phyloP scores from a whole-genome alignment of 257 asterid genomes.

The Penstemon davidsonii region DNA sequence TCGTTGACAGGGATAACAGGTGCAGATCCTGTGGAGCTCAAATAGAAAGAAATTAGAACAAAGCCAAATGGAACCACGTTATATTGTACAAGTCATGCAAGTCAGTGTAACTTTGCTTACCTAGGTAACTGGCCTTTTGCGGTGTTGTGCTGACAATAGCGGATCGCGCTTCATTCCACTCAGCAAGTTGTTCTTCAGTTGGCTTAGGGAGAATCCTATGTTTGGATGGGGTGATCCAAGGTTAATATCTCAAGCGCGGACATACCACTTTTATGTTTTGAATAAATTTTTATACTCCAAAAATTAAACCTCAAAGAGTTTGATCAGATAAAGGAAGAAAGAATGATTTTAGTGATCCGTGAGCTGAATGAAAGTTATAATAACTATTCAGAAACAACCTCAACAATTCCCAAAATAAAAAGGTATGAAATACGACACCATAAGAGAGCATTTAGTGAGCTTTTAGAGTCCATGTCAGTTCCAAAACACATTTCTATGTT shows the following conservation, averaged over 20 bases:
- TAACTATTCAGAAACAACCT: neutral
- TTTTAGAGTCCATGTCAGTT: no score
- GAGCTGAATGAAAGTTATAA: neutral
- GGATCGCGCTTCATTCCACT: slow-evolving; percentile 50
- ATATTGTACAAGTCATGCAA: slow-evolving; percentile 1
- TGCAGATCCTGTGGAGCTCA: slow-evolving; percentile 40
- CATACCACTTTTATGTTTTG: neutral
- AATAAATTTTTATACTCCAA: slow-evolving; percentile 2
- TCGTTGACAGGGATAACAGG: slow-evolving; percentile 30
- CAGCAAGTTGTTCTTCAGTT: slow-evolving; percentile 75
- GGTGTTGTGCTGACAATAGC: slow-evolving; percentile 29
- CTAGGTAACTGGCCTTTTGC: slow-evolving; percentile 45
- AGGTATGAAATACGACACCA: no score
- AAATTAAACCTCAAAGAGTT: neutral
- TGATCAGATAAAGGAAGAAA: neutral
- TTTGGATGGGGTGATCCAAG: slow-evolving; percentile 37
- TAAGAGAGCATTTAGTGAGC: no score
- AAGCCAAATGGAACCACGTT: slow-evolving; percentile 2
- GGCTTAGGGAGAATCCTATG: slow-evolving; percentile 62
- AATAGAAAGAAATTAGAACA: slow-evolving; percentile 16
- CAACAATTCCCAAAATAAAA: neutral
- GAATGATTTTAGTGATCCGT: slow-evolving; percentile 5
- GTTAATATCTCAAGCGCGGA: slow-evolving; percentile 2
- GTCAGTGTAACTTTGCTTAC: slow-evolving; percentile 35
- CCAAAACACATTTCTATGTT: no score